Percentiles rank a stretch among this genome's conserved stretches.
Conservation (phyloP, 2,329 filamentous ascomycete genomes). For the Epichloe gansuensis region DNA sequence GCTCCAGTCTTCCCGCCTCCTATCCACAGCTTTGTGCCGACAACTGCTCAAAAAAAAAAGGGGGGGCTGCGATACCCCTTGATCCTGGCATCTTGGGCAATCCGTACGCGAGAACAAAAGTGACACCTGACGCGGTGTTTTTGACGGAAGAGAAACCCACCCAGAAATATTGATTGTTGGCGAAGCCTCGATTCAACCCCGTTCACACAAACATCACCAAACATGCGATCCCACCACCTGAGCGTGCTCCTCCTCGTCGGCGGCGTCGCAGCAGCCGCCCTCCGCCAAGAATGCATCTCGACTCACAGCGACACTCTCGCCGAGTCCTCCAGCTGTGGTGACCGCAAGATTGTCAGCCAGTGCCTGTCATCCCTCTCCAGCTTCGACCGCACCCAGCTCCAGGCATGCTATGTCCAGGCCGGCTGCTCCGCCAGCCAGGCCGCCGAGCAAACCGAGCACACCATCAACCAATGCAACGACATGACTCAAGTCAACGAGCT, state of each 20-base stretch:
- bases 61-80: no score
- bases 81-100: no score
- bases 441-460: constrained; percentile 15
- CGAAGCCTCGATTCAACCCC: no score
- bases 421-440: constrained; percentile 23
- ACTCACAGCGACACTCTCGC: constrained; percentile 26
- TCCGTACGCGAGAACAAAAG: no score
- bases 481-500: constrained; percentile 15
- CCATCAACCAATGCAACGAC: constrained; percentile 21
- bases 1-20: no score
- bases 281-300: constrained; percentile 27
- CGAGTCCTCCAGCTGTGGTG: constrained; percentile 27
- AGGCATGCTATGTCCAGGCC: constrained; percentile 22
- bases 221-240: background rate
- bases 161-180: no score
- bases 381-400: constrained; percentile 21
- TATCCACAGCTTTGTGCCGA: no score
- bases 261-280: constrained; percentile 20
- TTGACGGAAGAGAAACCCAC: no score
- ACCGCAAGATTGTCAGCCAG: constrained; percentile 25
- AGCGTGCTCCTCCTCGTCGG: constrained; percentile 19
- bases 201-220: background rate
- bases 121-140: no score
- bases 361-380: constrained; percentile 27
- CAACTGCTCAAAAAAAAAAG: no score